Evolutionary conservation across 352 stramenopile species (phyloP).

Genomic region (Globisporangium paddicum): DNA sequence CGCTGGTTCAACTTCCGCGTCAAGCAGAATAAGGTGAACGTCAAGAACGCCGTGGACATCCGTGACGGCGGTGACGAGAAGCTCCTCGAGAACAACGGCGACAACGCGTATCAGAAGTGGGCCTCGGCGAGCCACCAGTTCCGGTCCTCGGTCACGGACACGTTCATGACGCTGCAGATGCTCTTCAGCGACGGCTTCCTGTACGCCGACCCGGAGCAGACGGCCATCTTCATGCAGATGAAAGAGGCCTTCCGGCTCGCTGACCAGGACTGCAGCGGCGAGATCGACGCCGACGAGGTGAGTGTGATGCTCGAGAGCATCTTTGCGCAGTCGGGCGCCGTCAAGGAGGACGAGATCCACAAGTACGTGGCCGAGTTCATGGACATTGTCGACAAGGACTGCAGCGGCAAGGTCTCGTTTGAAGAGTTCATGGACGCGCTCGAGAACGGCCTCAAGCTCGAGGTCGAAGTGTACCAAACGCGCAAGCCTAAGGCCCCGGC

Average conservation of each 20-base stretch:
- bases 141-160: slow-evolving; percentile 44
- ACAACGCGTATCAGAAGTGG: slow-evolving; percentile 41
- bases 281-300: slow-evolving; percentile 79
- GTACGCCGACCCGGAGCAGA: slow-evolving; percentile 77
- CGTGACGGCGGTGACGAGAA: slow-evolving; percentile 24
- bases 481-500: slow-evolving; percentile 17
- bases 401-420: slow-evolving; percentile 69
- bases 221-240: slow-evolving; percentile 85
- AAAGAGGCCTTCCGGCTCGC: slow-evolving; percentile 79
- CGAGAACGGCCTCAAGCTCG: slow-evolving; percentile 69
- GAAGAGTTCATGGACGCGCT: slow-evolving; percentile 79
- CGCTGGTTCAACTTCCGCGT: slow-evolving; percentile 74
- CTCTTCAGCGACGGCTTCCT: slow-evolving; percentile 72
- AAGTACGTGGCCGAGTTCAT: slow-evolving; percentile 76
- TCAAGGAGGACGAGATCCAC: slow-evolving; percentile 66
- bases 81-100: slow-evolving; percentile 12
- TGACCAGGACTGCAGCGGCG: slow-evolving; percentile 75
- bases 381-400: slow-evolving; percentile 59
- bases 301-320: slow-evolving; percentile 72
- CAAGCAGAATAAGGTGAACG: slow-evolving; percentile 36
- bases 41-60: slow-evolving; percentile 44
- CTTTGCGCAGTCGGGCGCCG: slow-evolving; percentile 67
- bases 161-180: slow-evolving; percentile 66
- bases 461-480: slow-evolving; percentile 71
- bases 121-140: slow-evolving; percentile 47